Base-by-base conservation (phyloP, 257 asterid species). In the Jacaranda copaia region DNA sequence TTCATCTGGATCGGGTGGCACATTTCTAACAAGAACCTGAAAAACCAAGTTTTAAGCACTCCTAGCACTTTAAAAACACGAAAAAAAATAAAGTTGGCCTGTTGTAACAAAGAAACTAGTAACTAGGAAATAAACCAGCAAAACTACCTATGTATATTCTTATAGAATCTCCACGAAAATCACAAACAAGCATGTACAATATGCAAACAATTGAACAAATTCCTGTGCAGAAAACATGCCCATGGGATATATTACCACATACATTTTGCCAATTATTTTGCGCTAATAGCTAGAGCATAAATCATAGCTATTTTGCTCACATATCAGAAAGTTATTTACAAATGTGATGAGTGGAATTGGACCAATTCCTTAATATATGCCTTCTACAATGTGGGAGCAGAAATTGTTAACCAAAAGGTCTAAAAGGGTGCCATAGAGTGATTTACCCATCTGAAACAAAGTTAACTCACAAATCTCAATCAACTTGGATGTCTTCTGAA, bases 1-100 rank as follows among this genome's bases (percentile, higher is more conserved):
- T 84, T 94, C 97, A 85, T 94, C 98, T 25, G 88, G 70, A 65
- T 94, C 98, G 49, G 97, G 93, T 19, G 98, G 98, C 77, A 94
- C 96, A 81, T 94, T 94, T 78, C 88, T 85, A 18, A 92, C 96
- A 39, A 94, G 94, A 72, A 94, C 98, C 98, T 94, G 81, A 45
- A 66, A 74, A 74, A 78, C 60, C 65, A 69, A 71, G 79, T 67
- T 80, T 25, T 58, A 62, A 70, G 58, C 64, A 56, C 48, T 69
- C 40, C 60, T 55, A 32, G 36, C 19, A 16, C 75, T 64, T 72
- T 25, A 25, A 25, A 74, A 74, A 52, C 63, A 53, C 43, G 60
- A 68, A 70, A 57, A 20, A 51, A 72, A 76, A 48, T 25, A 68
- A 57, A 57, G 11, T 16, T 57, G 53, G 43, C 51, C 39, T n/a